A percentile compares a stretch with the other conserved stretches of the same genome.
These are phyloP conservation scores for Paspalum notatum DNA, from an alignment of 176 grass and related monocot genomes.

Conservation along the genomic window DNA sequence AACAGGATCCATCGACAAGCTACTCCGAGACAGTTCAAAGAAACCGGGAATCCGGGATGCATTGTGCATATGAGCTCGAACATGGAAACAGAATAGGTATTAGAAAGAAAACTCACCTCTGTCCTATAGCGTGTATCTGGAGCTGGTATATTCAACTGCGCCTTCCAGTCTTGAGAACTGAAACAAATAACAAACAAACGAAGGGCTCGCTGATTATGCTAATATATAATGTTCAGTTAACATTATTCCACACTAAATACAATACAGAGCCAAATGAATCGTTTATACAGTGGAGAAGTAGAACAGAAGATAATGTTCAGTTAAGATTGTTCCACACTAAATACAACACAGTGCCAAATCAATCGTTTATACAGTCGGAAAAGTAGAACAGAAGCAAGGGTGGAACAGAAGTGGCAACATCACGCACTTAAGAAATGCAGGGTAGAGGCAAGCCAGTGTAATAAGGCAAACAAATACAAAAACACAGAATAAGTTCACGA, in stretches of 20 bases:
- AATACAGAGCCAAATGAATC: conserved; percentile 1
- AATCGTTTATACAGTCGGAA: not conserved
- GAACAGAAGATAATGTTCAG: not conserved
- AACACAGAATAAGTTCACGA: not conserved
- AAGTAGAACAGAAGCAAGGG: not conserved
- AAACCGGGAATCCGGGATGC: not conserved
- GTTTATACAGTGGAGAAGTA: not conserved
- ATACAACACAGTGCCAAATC: not conserved
- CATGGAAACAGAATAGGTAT: not conserved
- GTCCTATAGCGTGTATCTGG: conserved; percentile 63
- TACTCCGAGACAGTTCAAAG: not conserved
- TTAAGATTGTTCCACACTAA: not conserved
- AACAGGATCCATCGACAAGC: not conserved
- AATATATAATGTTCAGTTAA: not conserved
- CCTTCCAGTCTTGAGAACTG: conserved; percentile 72
- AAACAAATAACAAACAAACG: conserved; percentile 33
- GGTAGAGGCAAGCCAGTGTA: not conserved
- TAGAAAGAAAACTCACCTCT: conserved; percentile 45
- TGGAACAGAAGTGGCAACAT: conserved; percentile 22
- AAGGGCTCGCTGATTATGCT: not conserved
- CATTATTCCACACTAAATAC: not conserved
- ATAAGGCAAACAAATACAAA: not conserved
- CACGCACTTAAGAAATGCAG: not conserved
- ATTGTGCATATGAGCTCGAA: not conserved
- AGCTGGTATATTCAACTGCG: conserved; percentile 70